phyloP scores from a whole-genome alignment of 208 protist genomes.

The Crithidia fasciculata region DNA sequence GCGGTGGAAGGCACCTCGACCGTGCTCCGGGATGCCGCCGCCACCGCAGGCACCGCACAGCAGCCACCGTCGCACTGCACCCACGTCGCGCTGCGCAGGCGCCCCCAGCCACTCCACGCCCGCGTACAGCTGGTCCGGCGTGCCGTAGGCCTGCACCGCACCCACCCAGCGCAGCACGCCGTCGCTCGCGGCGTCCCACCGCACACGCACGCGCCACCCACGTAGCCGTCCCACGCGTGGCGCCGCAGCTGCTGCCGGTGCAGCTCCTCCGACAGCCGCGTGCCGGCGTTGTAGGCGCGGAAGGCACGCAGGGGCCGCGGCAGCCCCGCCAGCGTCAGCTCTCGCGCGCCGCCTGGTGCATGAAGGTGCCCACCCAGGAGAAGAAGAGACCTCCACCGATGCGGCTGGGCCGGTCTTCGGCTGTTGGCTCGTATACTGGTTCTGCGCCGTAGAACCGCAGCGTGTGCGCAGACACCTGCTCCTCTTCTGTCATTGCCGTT shows the following conservation, averaged over 20 bases:
- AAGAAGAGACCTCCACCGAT: conserved; percentile 34
- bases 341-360: conserved; percentile 12
- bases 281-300: conserved; percentile 15
- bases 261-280: conserved; percentile 20
- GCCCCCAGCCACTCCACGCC: conserved; percentile 58
- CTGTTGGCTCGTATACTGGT: conserved; percentile 28
- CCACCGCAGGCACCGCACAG: background rate
- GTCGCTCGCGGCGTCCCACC: conserved; percentile 24
- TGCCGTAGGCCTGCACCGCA: conserved; percentile 45
- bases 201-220: conserved; percentile 32
- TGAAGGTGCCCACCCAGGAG: conserved; percentile 43
- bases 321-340: conserved; percentile 10
- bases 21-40: background rate
- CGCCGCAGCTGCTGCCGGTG: conserved; percentile 34
- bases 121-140: conserved; percentile 42
- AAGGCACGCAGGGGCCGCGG: conserved; percentile 11
- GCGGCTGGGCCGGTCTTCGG: conserved; percentile 25
- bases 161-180: conserved; percentile 63
- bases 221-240: conserved; percentile 47
- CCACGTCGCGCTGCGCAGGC: conserved; percentile 24
- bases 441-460: background rate
- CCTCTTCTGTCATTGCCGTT: background rate
- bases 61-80: conserved; percentile 1
- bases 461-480: background rate
- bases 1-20: conserved; percentile 36